Conservation (phyloP, 805 yeast species). For the Wickerhamomyces ciferrii region DNA sequence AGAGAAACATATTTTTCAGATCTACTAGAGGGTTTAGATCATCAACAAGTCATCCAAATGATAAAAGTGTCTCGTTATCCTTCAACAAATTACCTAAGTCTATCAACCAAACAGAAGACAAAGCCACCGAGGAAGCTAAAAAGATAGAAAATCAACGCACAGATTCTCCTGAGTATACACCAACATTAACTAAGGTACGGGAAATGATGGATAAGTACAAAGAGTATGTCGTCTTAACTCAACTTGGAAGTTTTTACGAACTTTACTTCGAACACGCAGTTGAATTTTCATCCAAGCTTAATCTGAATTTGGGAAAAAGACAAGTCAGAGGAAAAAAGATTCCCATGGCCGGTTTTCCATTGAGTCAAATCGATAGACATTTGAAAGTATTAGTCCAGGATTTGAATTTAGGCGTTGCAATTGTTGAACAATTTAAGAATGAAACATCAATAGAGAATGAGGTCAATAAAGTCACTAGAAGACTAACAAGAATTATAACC, state of each 20-base stretch:
- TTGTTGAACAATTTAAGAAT: conserved; percentile 61
- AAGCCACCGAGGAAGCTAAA: too few species aligned
- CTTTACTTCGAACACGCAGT: conserved; percentile 87
- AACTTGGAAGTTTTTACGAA: conserved; percentile 86
- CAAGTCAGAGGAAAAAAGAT: conserved; percentile 38
- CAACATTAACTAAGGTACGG: conserved; percentile 29
- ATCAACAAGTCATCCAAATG: too few species aligned
- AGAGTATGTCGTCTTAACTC: conserved; percentile 60
- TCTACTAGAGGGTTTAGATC: too few species aligned
- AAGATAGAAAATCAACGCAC: too few species aligned
- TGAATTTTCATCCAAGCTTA: conserved; percentile 61
- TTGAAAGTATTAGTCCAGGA: conserved; percentile 70
- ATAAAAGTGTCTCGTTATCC: too few species aligned
- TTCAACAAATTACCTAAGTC: too few species aligned
- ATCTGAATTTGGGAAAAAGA: conserved; percentile 62
- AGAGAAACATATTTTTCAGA: neutral
- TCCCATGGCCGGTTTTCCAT: conserved; percentile 93
- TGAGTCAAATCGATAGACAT: conserved; percentile 63
- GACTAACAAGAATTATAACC: conserved; percentile 74
- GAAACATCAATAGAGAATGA: conserved; percentile 25
- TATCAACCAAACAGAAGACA: too few species aligned
- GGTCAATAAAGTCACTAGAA: conserved; percentile 46
- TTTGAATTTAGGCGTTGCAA: conserved; percentile 65
- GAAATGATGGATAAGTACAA: conserved; percentile 39
- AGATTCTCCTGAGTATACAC: conserved; percentile 29